These are phyloP conservation scores for Fusarium marasasianum DNA, from an alignment of 2,329 filamentous ascomycete species.

Conservation along the genomic window DNA sequence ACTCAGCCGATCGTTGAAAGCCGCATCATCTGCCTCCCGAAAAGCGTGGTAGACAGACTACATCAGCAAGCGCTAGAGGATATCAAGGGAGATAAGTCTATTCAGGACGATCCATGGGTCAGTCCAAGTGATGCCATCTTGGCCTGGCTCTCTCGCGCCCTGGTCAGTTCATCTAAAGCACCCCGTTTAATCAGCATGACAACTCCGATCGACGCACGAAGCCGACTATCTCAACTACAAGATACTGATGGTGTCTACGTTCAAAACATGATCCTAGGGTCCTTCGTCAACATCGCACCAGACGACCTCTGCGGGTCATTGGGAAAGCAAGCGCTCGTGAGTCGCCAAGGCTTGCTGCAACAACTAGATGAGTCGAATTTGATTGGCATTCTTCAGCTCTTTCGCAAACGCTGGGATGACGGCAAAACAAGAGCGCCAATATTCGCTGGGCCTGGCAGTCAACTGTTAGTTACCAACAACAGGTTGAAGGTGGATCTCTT, in stretches of 20 bases:
- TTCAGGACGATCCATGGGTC: neutral
- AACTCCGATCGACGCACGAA: neutral
- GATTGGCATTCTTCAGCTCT: neutral
- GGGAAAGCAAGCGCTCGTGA: neutral
- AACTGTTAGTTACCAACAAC: neutral
- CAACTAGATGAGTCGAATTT: neutral
- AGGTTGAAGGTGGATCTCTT: neutral
- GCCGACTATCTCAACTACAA: neutral
- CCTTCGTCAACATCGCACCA: neutral
- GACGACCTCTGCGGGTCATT: fast-evolving
- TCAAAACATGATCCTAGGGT: neutral
- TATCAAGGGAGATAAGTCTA: neutral
- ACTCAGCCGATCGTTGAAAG: neutral
- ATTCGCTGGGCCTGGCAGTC: neutral
- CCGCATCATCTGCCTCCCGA: neutral
- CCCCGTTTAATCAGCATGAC: neutral
- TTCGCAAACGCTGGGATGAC: neutral
- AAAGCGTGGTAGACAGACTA: neutral
- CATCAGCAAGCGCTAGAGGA: neutral
- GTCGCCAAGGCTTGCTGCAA: neutral
- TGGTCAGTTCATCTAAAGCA: fast-evolving
- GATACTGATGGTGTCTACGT: fast-evolving
- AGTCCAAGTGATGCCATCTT: neutral
- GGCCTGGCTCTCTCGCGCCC: neutral
- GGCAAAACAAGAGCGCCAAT: neutral